Evolutionary conservation across 768 basidiomycete species (phyloP).

Genomic region (Collybia mongolica): DNA sequence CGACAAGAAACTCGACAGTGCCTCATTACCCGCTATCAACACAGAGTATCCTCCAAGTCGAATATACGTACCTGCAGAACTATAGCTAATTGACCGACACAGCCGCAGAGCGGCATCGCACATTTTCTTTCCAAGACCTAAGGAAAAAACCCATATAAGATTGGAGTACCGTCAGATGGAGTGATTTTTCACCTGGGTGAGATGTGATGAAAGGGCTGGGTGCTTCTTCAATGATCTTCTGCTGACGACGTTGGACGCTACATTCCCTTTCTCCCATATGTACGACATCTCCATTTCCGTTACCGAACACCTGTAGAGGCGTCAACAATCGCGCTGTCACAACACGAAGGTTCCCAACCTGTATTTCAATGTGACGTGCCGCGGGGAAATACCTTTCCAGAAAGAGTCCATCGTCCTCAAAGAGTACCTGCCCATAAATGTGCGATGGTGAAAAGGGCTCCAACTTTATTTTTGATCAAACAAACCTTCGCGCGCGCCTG

Average conservation of each 20-base stretch:
- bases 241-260: slow-evolving; percentile 65
- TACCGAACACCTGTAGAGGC: slow-evolving; percentile 58
- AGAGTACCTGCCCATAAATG: slow-evolving; percentile 34
- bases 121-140: slow-evolving; percentile 46
- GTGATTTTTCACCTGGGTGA: slow-evolving; percentile 34
- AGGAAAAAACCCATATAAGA: background rate
- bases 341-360: slow-evolving; percentile 31
- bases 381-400: slow-evolving; percentile 57
- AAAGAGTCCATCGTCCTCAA: slow-evolving; percentile 51
- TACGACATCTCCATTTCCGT: slow-evolving; percentile 55
- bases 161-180: slow-evolving; percentile 3
- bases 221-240: slow-evolving; percentile 73
- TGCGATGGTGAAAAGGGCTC: background rate
- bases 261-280: slow-evolving; percentile 74
- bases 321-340: background rate
- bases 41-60: background rate
- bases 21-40: slow-evolving; percentile 31
- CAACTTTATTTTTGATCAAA: background rate
- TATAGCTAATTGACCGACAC: slow-evolving; percentile 49
- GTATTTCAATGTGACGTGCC: slow-evolving; percentile 66
- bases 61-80: slow-evolving; percentile 48
- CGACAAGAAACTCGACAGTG: slow-evolving; percentile 68
- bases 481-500: slow-evolving; percentile 45
- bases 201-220: slow-evolving; percentile 56
- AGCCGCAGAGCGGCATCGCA: slow-evolving; percentile 53